These are phyloP conservation scores for Fusarium sp. DNA, from an alignment of 2,329 filamentous ascomycete species.

Conservation along the genomic window DNA sequence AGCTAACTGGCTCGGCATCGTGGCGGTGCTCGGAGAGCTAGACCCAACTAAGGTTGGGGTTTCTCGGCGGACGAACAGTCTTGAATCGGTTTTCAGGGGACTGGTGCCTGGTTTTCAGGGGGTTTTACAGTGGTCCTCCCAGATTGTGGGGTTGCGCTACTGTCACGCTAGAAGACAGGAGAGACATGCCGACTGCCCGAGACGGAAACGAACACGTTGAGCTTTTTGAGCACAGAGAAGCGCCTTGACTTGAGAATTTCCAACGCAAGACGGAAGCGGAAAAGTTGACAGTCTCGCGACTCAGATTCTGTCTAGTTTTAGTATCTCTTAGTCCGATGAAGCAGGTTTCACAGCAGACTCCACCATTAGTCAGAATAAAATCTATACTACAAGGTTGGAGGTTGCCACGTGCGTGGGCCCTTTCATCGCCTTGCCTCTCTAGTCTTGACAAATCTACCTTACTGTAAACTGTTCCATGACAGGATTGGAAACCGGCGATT, in stretches of 20 bases:
- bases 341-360: not conserved
- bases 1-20: conserved; percentile 33
- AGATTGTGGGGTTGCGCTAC: conserved; percentile 33
- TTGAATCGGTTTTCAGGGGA: conserved; percentile 23
- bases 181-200: conserved; percentile 34
- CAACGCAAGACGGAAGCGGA: not conserved
- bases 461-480: conserved; percentile 39
- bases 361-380: not conserved
- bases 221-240: conserved; percentile 33
- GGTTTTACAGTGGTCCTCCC: conserved; percentile 4
- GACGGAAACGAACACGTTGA: conserved; percentile 45
- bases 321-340: not conserved
- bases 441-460: conserved; percentile 40
- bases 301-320: conserved; percentile 6
- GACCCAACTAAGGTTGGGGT: not conserved
- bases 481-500: conserved; percentile 38
- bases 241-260: not conserved
- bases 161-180: conserved; percentile 21
- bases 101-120: conserved; percentile 2
- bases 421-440: conserved; percentile 41
- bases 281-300: conserved; percentile 11
- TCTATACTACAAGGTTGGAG: conserved; percentile 23
- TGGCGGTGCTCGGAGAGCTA: conserved; percentile 34
- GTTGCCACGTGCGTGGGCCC: conserved; percentile 47
- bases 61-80: not conserved